Evolutionary conservation across 164 flowering plant genomes (phyloP).

Genomic region (Echeveria elegans): DNA sequence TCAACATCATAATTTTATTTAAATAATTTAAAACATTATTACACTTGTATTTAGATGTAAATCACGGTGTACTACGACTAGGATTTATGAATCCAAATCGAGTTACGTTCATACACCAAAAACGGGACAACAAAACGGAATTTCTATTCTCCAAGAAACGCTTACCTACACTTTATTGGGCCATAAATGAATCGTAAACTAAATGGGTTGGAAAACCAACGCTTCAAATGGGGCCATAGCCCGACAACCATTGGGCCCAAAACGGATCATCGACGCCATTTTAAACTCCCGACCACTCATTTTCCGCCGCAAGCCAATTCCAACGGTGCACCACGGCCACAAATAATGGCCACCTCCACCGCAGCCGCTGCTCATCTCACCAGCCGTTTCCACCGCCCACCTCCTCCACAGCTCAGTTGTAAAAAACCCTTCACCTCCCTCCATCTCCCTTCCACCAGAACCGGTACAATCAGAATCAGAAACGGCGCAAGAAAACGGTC

Average conservation of each 20-base stretch:
- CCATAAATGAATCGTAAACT: too few relatives aligned
- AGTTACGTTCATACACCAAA: too few relatives aligned
- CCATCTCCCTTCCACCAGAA: neutral
- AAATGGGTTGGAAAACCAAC: too few relatives aligned
- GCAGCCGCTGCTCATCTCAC: neutral
- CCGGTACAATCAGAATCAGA: neutral
- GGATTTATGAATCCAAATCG: too few relatives aligned
- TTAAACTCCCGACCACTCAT: neutral
- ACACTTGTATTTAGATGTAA: too few relatives aligned
- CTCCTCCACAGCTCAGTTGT: neutral
- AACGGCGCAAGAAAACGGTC: neutral
- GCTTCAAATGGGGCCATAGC: too few relatives aligned
- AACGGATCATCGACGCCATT: neutral
- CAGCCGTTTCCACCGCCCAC: neutral
- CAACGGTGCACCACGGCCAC: neutral
- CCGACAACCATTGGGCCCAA: slow-evolving; percentile 38
- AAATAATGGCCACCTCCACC: slow-evolving; percentile 3
- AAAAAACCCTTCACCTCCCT: neutral
- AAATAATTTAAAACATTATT: too few relatives aligned
- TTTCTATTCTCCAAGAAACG: too few relatives aligned
- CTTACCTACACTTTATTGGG: too few relatives aligned
- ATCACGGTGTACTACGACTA: too few relatives aligned
- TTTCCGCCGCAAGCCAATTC: neutral
- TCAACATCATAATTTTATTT: too few relatives aligned
- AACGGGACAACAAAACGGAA: too few relatives aligned